Conservation (phyloP, 768 basidiomycete species). For the Chalciporus chontae region DNA sequence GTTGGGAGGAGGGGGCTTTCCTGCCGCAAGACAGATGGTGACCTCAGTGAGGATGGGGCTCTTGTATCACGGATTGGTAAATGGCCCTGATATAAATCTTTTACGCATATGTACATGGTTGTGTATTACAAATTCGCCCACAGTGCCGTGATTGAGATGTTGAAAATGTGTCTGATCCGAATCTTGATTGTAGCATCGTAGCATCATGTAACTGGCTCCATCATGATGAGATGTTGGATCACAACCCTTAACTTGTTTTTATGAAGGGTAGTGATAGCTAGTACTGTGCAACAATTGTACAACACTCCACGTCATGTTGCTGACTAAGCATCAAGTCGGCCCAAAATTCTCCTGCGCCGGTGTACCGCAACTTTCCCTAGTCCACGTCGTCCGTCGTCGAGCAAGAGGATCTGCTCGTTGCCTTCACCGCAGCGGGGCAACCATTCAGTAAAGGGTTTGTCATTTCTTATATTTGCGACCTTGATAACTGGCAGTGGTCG, state of each 20-base stretch:
- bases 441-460: background rate
- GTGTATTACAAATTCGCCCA: no score
- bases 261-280: no score
- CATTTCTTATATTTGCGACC: background rate
- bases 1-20: background rate
- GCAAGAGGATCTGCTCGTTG: background rate
- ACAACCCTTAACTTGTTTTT: no score
- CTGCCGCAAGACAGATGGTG: background rate
- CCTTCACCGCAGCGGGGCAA: background rate
- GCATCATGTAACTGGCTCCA: no score
- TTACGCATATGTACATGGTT: no score
- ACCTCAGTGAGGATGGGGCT: constrained; percentile 11
- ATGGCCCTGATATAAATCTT: no score
- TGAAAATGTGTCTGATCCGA: no score
- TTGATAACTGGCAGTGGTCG: constrained; percentile 3
- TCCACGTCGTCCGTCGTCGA: constrained; percentile 4
- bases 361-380: background rate
- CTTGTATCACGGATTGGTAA: constrained; percentile 2
- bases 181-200: no score
- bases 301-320: no score
- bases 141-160: background rate
- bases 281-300: no score
- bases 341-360: background rate
- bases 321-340: constrained; percentile 16
- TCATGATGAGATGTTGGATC: no score